Percentiles rank a stretch among this genome's conserved stretches.
These are phyloP conservation scores for Rhizopogon rudus DNA, from an alignment of 768 basidiomycete genomes.

Conservation along the genomic window DNA sequence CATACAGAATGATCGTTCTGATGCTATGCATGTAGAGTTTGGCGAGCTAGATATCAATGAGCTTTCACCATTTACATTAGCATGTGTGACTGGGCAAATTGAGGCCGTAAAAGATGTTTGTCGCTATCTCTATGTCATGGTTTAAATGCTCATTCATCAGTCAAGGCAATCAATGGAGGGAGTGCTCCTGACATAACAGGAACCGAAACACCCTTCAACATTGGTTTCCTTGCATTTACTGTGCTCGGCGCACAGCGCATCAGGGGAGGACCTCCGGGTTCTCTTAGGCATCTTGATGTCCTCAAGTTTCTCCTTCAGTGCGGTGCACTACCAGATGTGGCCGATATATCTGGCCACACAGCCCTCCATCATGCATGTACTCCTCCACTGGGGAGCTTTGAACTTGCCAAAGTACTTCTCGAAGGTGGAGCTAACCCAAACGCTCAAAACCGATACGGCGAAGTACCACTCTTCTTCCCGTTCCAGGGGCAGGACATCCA, in stretches of 20 bases:
- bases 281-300: slow-evolving; percentile 27
- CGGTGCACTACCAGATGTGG: slow-evolving; percentile 35
- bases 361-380: slow-evolving; percentile 44
- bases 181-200: slow-evolving; percentile 32
- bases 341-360: slow-evolving; percentile 45
- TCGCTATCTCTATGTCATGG: not conserved
- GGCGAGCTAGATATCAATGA: slow-evolving; percentile 10
- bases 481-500: slow-evolving; percentile 28
- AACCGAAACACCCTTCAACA: slow-evolving; percentile 38
- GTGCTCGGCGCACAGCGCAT: slow-evolving; percentile 39
- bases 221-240: slow-evolving; percentile 37
- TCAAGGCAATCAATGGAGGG: slow-evolving; percentile 21
- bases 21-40: slow-evolving; percentile 10
- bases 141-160: not conserved
- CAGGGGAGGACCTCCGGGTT: slow-evolving; percentile 5
- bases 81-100: slow-evolving; percentile 20
- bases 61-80: slow-evolving; percentile 18
- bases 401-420: slow-evolving; percentile 36
- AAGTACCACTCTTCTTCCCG: slow-evolving; percentile 33
- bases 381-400: slow-evolving; percentile 16
- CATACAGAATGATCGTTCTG: not conserved
- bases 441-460: slow-evolving; percentile 44
- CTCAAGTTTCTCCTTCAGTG: slow-evolving; percentile 37
- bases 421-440: slow-evolving; percentile 45
- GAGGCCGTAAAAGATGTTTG: slow-evolving; percentile 17